Evolutionary conservation across 2,329 filamentous ascomycete species (phyloP), one percentile per base, ranked within the genome.

Genomic region (Epichloe gansuensis): DNA sequence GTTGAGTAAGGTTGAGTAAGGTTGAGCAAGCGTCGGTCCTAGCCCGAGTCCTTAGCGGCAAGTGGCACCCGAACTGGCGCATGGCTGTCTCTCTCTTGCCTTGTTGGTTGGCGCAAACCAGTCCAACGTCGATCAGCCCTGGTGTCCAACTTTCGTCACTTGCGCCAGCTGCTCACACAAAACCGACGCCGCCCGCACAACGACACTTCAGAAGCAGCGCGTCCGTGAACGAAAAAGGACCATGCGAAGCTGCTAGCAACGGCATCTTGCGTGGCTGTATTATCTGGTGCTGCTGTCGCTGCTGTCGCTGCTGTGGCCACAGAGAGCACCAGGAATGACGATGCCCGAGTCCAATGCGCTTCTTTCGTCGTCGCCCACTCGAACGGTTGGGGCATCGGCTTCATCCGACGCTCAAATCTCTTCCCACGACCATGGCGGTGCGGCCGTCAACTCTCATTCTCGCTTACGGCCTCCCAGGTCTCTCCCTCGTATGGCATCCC

Each of bases 401-500:
- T 49, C 54, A 2, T 52, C 56, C 49, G 50, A 50, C 6, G 51
- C 53, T 17, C 50, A 54, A 31, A 38, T 45, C 15, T 56, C 55
- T 4, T 41, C 52, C 8, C 39, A 56, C 55, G 38, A 31, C 11
- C 21, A 15, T 35, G 13, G 52, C 49, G 51, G 56, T 39, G 50
- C 56, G 15, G 51, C 57, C 12, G 53, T 54, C 31, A 46, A 47
- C 25, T 57, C 57, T 5, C 42, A 51, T 15, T 52, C 58, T 23
- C 62, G 62, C 46, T 54, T 61, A 23, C 59, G 59, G 28, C 56
- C 59, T 38, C 61, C 65, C 23, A 59, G 65, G 52, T 62, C 64
- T 47, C 52, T 65, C n/a, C 63, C 63, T 44, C 63, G 63, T 65
- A 58, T 48, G 62, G 7, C 12, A 38, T 38, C 35, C 25, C 23